Conservation (phyloP, 2,329 filamentous ascomycete species). For the Nothophaeocryptopus gaeumannii region DNA sequence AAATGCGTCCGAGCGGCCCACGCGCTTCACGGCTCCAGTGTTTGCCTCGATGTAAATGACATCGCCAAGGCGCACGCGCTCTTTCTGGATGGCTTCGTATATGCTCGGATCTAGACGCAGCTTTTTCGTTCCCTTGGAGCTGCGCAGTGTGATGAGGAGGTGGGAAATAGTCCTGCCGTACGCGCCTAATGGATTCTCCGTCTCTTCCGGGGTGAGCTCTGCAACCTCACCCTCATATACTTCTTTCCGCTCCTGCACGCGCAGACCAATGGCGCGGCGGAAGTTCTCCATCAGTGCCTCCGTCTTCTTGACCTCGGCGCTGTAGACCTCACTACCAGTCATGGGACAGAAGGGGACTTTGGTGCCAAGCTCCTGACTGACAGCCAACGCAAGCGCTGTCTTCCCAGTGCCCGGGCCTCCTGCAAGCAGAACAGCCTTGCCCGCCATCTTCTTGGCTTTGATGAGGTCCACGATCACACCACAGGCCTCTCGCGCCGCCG, state of each 20-base stretch:
- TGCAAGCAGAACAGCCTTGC: conserved; percentile 85
- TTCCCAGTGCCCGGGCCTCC: conserved; percentile 96
- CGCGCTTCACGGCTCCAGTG: conserved; percentile 95
- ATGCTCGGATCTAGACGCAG: conserved; percentile 94
- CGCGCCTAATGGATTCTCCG: conserved; percentile 92
- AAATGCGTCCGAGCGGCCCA: conserved; percentile 93
- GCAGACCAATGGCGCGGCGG: conserved; percentile 88
- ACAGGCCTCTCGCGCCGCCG: conserved; percentile 86
- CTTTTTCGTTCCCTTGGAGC: conserved; percentile 96
- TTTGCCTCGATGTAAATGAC: conserved; percentile 99
- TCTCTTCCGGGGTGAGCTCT: conserved; percentile 94
- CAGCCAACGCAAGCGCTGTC: conserved; percentile 89
- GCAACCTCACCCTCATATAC: conserved; percentile 99
- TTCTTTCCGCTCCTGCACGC: conserved; percentile 97
- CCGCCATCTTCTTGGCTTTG: conserved; percentile 95
- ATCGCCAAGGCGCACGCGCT: conserved; percentile 91
- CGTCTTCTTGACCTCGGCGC: conserved; percentile 98
- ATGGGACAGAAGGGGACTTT: conserved; percentile 99
- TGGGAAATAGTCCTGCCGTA: conserved; percentile 98
- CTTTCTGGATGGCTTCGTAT: conserved; percentile 98
- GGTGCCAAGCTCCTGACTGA: conserved; percentile 94
- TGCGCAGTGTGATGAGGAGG: conserved; percentile 89
- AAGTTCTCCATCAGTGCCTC: conserved; percentile 99
- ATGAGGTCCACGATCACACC: conserved; percentile 96
- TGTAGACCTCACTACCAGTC: conserved; percentile 96